phyloP scores from a whole-genome alignment of 2,329 filamentous ascomycete genomes.

The Colletotrichum sp. region DNA sequence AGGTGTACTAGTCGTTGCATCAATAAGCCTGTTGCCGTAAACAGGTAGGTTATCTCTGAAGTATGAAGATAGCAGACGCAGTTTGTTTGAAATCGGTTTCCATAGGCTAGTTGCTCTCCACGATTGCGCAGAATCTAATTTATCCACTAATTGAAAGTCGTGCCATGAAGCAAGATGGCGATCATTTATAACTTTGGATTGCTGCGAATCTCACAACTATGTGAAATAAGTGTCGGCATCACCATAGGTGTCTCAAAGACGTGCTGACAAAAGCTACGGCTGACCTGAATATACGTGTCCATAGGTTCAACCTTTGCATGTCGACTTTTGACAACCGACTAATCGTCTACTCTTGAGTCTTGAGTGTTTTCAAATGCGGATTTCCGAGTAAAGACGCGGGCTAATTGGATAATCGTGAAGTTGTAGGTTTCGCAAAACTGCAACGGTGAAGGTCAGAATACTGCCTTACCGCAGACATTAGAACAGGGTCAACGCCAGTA shows the following conservation, averaged over 20 bases:
- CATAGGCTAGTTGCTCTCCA: neutral
- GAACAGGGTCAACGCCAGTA: neutral
- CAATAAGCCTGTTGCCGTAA: neutral
- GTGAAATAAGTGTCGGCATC: neutral
- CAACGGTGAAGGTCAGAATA: neutral
- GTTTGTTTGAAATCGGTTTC: neutral
- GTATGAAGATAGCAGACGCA: neutral
- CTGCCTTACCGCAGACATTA: neutral
- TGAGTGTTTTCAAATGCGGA: neutral
- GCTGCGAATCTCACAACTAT: neutral
- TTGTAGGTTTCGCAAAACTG: neutral
- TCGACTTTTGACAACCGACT: neutral
- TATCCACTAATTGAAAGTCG: neutral
- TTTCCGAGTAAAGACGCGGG: neutral
- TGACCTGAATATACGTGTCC: neutral
- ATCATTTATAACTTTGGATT: neutral
- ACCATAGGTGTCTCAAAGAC: neutral
- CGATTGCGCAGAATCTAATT: too few species aligned
- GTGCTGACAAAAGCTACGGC: neutral
- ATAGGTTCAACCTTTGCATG: neutral
- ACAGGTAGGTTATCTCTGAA: neutral
- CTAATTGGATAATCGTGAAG: neutral
- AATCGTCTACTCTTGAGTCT: neutral
- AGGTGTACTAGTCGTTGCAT: neutral
- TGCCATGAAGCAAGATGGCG: neutral